A percentile compares a stretch with the other conserved stretches of the same genome.
Evolutionary conservation across 1,284 basidiomycete genomes (phyloP).

Genomic region (Puccinia horiana): DNA sequence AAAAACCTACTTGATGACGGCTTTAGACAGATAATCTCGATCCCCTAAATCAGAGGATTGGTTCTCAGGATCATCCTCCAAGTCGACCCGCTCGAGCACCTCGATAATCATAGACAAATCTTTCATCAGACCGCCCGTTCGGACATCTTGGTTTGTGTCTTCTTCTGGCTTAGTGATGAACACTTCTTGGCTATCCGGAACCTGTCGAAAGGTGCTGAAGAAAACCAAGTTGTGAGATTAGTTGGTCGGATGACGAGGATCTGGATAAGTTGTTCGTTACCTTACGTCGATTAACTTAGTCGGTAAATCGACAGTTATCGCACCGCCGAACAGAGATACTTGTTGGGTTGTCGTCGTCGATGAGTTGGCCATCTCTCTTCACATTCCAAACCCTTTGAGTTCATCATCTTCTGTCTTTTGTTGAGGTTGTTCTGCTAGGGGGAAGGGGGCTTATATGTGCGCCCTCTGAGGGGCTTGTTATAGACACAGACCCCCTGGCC

Average conservation of each 20-base stretch:
- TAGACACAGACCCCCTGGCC: too few species aligned
- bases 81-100: conserved; percentile 73
- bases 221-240: too few species aligned
- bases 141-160: conserved; percentile 57
- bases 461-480: too few species aligned
- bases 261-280: conserved; percentile 68
- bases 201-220: conserved; percentile 74
- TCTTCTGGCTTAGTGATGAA: conserved; percentile 70
- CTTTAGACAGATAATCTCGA: conserved; percentile 48
- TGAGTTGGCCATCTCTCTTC: too few species aligned
- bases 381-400: too few species aligned
- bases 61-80: conserved; percentile 55
- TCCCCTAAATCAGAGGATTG: conserved; percentile 59
- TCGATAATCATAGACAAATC: conserved; percentile 78
- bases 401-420: too few species aligned
- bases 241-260: too few species aligned
- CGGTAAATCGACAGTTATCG: conserved; percentile 71
- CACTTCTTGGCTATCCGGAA: conserved; percentile 97
- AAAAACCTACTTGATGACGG: conserved; percentile 4
- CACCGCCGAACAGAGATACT: conserved; percentile 66
- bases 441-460: too few species aligned
- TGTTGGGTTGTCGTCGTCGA: conserved; percentile 29
- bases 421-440: too few species aligned
- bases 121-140: not conserved
- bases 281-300: conserved; percentile 75